Base-by-base conservation (phyloP, 257 asterid genomes). In the Leonotis leonurus region DNA sequence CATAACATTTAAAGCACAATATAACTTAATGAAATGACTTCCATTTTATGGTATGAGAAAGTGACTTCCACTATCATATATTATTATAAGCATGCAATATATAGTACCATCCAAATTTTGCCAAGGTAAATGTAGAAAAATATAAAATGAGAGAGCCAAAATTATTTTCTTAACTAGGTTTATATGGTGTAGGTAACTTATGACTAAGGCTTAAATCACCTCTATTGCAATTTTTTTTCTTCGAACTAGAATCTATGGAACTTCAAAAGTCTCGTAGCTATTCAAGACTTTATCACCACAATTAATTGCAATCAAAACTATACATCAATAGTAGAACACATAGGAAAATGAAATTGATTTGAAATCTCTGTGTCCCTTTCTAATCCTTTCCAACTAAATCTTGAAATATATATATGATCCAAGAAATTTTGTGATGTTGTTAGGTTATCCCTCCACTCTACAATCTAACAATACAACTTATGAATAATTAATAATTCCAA, bases 401-500 rank as follows among this genome's bases (percentile, higher is more conserved):
- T 46, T 32, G 60, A 26, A 18, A 11, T 4, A 44, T 8, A 44
- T n/a, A n/a, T n/a, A 20, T 46, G n/a, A 46, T 46, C 14, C n/a
- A 46, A 46, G 29, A 20, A 26, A 26, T 7, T n/a, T n/a, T n/a
- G 39, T 26, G 58, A 26, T 27, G 24, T 52, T 57, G 51, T 43
- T n/a, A n/a, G n/a, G 65, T 35, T 65, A 50, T 41, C 16, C 37
- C 71, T 66, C 56, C 52, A 43, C 22, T 44, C 44, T 35, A 61
- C 39, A 7, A 13, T 13, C 44, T 35, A 35, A 56, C 10, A 43
- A 62, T 22, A 55, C 13, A 65, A 20, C 44, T n/a, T 62, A 73
- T 37, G 59, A 53, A 58, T 27, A 27, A 27, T 27, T 73, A 73
- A 70, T 72, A 73, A 73, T n/a, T 77, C 30, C 29, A 49, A 75